These are phyloP conservation scores for Phytophthora citricola DNA, from an alignment of 352 stramenopile species.

Conservation along the genomic window DNA sequence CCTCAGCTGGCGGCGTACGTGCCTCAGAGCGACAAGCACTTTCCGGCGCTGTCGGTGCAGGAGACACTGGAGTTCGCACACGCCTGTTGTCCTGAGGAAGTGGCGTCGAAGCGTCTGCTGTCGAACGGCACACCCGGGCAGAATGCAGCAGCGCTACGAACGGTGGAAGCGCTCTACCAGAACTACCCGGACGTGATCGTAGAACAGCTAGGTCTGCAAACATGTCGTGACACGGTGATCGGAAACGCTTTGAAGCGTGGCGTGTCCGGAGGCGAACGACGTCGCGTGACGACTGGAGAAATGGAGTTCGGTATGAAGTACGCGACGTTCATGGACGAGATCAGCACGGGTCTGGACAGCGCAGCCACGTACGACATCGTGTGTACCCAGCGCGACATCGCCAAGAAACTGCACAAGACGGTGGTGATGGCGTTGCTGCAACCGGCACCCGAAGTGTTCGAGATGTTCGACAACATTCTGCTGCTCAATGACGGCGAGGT, in stretches of 20 bases:
- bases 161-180: constrained; percentile 22
- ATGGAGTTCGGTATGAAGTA: constrained; percentile 52
- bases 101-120: constrained; percentile 63
- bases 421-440: constrained; percentile 80
- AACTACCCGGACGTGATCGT: constrained; percentile 35
- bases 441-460: constrained; percentile 90
- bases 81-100: constrained; percentile 24
- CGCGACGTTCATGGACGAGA: constrained; percentile 85
- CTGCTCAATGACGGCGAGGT: constrained; percentile 58
- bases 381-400: constrained; percentile 40
- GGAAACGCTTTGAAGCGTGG: constrained; percentile 45
- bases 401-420: constrained; percentile 48
- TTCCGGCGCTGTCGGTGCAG: constrained; percentile 34
- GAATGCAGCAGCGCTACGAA: constrained; percentile 24
- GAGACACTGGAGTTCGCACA: constrained; percentile 43
- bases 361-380: constrained; percentile 90
- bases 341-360: constrained; percentile 90
- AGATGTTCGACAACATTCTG: constrained; percentile 89
- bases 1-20: constrained; percentile 36
- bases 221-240: constrained; percentile 33
- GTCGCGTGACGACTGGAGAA: constrained; percentile 54
- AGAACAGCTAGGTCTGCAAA: constrained; percentile 37
- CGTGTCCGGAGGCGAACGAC: constrained; percentile 66
- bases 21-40: constrained; percentile 36
- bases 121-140: constrained; percentile 19